These are phyloP conservation scores for Gossypium australe DNA, from an alignment of 345 rosid species.

Conservation along the genomic window DNA sequence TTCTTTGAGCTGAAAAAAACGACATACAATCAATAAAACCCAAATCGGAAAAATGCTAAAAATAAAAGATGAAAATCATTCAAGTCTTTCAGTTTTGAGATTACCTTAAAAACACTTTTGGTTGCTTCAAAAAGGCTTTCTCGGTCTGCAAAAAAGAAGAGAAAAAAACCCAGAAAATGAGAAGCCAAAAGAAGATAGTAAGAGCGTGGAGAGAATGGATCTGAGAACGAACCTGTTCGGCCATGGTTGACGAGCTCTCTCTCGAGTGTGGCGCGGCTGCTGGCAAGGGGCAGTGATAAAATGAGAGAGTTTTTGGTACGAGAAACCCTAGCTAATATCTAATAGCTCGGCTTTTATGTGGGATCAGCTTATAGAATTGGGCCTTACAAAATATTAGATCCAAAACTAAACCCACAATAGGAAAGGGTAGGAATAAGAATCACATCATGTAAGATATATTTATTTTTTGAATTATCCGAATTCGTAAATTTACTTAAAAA, in stretches of 20 bases:
- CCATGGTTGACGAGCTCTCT: constrained; percentile 6
- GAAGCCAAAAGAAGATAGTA: neutral
- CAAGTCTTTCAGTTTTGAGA: neutral
- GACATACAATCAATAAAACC: neutral
- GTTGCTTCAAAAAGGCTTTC: constrained; percentile 62
- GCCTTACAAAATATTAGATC: neutral
- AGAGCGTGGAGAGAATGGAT: neutral
- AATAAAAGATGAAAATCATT: too few species aligned
- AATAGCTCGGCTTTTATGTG: neutral
- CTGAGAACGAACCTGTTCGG: constrained; percentile 1
- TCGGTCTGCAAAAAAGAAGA: constrained; percentile 35
- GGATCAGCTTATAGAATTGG: neutral
- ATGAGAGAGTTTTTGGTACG: neutral
- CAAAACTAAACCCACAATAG: neutral
- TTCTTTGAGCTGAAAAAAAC: constrained; percentile 57
- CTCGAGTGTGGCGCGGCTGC: neutral
- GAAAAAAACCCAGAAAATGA: neutral
- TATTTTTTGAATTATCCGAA: too few species aligned
- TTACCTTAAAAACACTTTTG: constrained; percentile 53
- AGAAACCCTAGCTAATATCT: neutral
- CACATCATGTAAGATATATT: too few species aligned
- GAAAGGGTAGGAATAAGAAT: too few species aligned
- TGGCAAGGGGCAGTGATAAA: neutral
- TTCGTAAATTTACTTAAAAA: too few species aligned
- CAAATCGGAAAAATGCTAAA: neutral